A percentile compares a stretch with the other conserved stretches of the same genome.
phyloP scores from a whole-genome alignment of 2,329 filamentous ascomycete genomes.

The Xylariaceae sp. region DNA sequence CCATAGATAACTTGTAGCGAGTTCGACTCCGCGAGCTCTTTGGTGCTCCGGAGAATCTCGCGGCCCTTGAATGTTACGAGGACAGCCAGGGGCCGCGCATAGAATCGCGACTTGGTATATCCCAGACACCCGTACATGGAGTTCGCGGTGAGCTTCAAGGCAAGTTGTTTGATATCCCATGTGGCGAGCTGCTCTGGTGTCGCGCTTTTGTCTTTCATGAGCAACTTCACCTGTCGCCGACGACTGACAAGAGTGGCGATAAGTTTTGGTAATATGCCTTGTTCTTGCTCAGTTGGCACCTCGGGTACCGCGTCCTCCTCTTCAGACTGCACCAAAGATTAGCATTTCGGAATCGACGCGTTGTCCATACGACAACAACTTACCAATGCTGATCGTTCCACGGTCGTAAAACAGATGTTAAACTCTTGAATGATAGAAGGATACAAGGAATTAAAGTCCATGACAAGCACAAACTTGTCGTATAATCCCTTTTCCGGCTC shows the following conservation, averaged over 20 bases:
- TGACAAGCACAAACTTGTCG: slow-evolving; percentile 96
- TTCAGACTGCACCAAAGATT: slow-evolving; percentile 48
- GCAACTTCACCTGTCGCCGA: slow-evolving; percentile 83
- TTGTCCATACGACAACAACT: slow-evolving; percentile 28
- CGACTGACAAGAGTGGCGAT: slow-evolving; percentile 88
- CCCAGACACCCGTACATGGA: slow-evolving; percentile 99
- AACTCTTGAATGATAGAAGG: slow-evolving; percentile 98
- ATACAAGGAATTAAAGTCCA: slow-evolving; percentile 99
- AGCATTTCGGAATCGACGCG: slow-evolving; percentile 20
- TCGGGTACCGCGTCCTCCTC: slow-evolving; percentile 87
- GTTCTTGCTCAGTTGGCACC: slow-evolving; percentile 69
- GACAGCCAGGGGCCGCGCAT: slow-evolving; percentile 88
- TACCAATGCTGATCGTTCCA: slow-evolving; percentile 70
- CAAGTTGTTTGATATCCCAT: slow-evolving; percentile 97
- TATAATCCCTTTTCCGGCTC: slow-evolving; percentile 97
- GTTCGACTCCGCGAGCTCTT: slow-evolving; percentile 87
- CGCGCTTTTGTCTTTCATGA: slow-evolving; percentile 92
- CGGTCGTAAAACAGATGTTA: slow-evolving; percentile 99
- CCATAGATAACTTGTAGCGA: slow-evolving; percentile 95
- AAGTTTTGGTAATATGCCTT: slow-evolving; percentile 81
- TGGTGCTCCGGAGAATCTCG: slow-evolving; percentile 93
- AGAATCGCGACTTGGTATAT: slow-evolving; percentile 95
- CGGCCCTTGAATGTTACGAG: slow-evolving; percentile 96
- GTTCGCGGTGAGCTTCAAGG: slow-evolving; percentile 94
- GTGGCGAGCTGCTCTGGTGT: slow-evolving; percentile 82